phyloP scores from a whole-genome alignment of 2,329 filamentous ascomycete genomes.

The Ascochyta koolunga region DNA sequence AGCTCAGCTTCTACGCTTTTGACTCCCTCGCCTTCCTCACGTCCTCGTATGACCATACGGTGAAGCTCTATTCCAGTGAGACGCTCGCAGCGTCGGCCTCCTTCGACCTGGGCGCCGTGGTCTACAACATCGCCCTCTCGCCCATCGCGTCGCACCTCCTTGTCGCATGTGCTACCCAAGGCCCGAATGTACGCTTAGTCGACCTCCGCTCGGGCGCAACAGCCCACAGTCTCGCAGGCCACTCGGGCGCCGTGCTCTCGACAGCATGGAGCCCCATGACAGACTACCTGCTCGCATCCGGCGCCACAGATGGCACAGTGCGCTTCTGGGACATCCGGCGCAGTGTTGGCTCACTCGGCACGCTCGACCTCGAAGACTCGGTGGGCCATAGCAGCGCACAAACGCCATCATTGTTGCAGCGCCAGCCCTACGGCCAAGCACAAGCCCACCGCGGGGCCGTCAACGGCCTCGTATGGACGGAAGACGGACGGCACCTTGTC shows the following conservation, averaged over 20 bases:
- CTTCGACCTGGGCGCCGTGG: slow-evolving; percentile 70
- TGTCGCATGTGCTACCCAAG: slow-evolving; percentile 86
- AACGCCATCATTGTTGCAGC: slow-evolving; percentile 50
- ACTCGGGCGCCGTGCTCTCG: slow-evolving; percentile 62
- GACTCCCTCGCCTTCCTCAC: slow-evolving; percentile 77
- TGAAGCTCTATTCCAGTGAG: slow-evolving; percentile 76
- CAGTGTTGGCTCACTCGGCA: slow-evolving; percentile 75
- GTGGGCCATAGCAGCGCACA: slow-evolving; percentile 65
- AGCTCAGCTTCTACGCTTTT: slow-evolving; percentile 79
- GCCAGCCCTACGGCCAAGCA: slow-evolving; percentile 36
- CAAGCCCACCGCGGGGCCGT: slow-evolving; percentile 80
- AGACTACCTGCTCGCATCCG: slow-evolving; percentile 81
- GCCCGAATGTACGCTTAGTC: slow-evolving; percentile 81
- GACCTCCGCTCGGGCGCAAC: slow-evolving; percentile 83
- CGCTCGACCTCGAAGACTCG: slow-evolving; percentile 84
- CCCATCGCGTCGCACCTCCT: slow-evolving; percentile 74
- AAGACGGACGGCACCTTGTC: slow-evolving; percentile 76
- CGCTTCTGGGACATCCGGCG: slow-evolving; percentile 88
- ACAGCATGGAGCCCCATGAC: slow-evolving; percentile 81
- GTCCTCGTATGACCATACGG: slow-evolving; percentile 76
- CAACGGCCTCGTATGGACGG: slow-evolving; percentile 84
- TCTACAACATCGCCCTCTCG: slow-evolving; percentile 81
- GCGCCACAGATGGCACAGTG: slow-evolving; percentile 82
- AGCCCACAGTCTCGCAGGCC: slow-evolving; percentile 58
- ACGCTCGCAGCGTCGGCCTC: slow-evolving; percentile 66